Conservation (phyloP, 371 early-diverging fungal genomes). For the Chytridiales sp. region DNA sequence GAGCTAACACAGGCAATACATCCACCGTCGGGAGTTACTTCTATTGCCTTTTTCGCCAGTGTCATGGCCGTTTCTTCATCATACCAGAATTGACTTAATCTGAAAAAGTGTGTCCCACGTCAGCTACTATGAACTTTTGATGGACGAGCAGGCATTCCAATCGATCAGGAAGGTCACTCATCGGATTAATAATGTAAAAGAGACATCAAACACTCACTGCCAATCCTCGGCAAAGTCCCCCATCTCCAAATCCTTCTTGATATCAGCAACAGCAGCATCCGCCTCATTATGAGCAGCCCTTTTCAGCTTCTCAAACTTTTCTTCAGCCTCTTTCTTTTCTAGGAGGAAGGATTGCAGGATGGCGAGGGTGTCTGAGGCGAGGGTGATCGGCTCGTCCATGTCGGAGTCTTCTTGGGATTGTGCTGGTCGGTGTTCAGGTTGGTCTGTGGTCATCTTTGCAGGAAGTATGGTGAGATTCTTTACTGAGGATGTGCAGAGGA, state of each 20-base stretch:
- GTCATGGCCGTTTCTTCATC: slow-evolving; percentile 55
- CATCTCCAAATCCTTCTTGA: slow-evolving; percentile 40
- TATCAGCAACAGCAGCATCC: slow-evolving; percentile 46
- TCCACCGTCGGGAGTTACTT: slow-evolving; percentile 43
- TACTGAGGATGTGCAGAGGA: not conserved
- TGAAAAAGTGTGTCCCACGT: not conserved
- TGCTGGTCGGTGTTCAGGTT: not conserved
- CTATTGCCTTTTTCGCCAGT: slow-evolving; percentile 54
- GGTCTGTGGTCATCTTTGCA: not conserved
- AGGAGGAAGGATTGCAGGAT: slow-evolving; percentile 58
- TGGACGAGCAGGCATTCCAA: not conserved
- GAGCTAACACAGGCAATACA: slow-evolving; percentile 63
- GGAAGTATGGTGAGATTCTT: not conserved
- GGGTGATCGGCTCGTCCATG: slow-evolving; percentile 35
- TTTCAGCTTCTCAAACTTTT: slow-evolving; percentile 56
- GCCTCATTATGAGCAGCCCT: slow-evolving; percentile 32
- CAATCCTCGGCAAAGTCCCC: slow-evolving; percentile 69
- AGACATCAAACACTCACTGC: slow-evolving; percentile 43
- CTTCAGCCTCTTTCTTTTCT: slow-evolving; percentile 58
- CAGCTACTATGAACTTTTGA: not conserved
- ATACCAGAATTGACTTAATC: slow-evolving; percentile 71
- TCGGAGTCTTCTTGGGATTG: slow-evolving; percentile 26
- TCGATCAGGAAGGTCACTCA: not conserved
- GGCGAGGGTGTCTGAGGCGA: slow-evolving; percentile 49
- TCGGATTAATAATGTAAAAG: slow-evolving; percentile 7